Percentiles rank a stretch among this genome's conserved stretches.
Evolutionary conservation across 2,329 filamentous ascomycete species (phyloP).

Genomic region (Penicillium sp.): DNA sequence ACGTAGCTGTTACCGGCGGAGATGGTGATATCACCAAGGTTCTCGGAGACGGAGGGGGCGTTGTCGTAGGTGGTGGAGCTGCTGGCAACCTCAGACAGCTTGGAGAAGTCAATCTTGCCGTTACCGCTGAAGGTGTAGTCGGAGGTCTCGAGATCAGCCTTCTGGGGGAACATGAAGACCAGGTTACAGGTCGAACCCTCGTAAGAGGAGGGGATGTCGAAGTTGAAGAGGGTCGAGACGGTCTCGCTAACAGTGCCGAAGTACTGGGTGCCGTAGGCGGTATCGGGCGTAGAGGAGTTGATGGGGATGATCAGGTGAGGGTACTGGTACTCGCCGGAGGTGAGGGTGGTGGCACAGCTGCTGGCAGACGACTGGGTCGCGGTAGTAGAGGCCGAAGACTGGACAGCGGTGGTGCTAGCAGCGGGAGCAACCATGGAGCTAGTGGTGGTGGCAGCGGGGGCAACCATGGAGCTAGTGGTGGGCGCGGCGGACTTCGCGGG

Average conservation of each 20-base stretch:
- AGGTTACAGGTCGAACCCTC: constrained; percentile 63
- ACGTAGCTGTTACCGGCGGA: constrained; percentile 56
- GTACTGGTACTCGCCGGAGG: constrained; percentile 51
- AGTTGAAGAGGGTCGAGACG: constrained; percentile 66
- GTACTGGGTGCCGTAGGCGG: constrained; percentile 54
- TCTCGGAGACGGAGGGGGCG: constrained; percentile 47
- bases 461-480: not conserved
- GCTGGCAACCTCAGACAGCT: constrained; percentile 50
- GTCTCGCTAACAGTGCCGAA: constrained; percentile 57
- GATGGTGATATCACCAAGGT: constrained; percentile 49
- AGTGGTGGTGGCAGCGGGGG: constrained; percentile 5
- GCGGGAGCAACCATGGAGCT: not conserved
- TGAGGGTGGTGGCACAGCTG: constrained; percentile 48
- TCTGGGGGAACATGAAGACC: constrained; percentile 64
- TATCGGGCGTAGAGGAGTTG: constrained; percentile 54
- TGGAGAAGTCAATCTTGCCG: constrained; percentile 56
- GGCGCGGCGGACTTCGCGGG: not conserved
- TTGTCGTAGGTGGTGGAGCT: constrained; percentile 55
- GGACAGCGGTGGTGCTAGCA: not conserved
- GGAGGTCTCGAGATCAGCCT: constrained; percentile 60
- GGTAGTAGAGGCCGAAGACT: constrained; percentile 11
- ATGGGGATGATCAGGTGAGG: constrained; percentile 65
- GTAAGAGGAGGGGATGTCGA: constrained; percentile 60
- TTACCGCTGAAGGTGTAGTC: constrained; percentile 56
- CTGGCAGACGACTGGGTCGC: constrained; percentile 15